Evolutionary conservation across 2,329 filamentous ascomycete genomes (phyloP), one percentile per base, ranked within the genome.

Genomic region (Lithohypha guttulata): DNA sequence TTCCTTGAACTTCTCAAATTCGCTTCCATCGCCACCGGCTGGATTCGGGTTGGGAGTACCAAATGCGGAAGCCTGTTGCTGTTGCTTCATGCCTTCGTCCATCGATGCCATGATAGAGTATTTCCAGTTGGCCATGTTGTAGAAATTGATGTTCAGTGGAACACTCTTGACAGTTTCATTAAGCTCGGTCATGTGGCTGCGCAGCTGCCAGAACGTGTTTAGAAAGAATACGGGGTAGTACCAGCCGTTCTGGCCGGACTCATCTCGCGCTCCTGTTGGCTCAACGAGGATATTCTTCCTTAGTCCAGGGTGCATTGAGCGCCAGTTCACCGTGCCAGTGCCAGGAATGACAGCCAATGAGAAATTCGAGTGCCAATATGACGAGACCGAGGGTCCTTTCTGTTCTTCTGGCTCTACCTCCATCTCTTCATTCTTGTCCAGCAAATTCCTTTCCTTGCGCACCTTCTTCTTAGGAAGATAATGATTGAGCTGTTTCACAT

Each of bases 131-230:
- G 75, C 72, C 53, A 93, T 65, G 59, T 91, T 91, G 61, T 79
- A 79, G 21, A 96, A 69, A 44, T 86, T 79, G 46, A 96, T 80
- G 45, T 85, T 83, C 46, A 96, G 66, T 2, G 87, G 85, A 18
- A 94, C 66, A 15, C 75, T 77, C 53, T 77, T 80, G 51, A 94
- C 83, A 0, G 91, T 96, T 11, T 84, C 81, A 59, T 98, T 98
- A 35, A 98, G 68, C 50, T 87, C 72, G 15, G 73, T 84, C 89
- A 96, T 96, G 53, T 96, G 85, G 47, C 73, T 79, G 57, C 75
- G 84, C 48, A 98, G 71, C 62, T 96, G 89, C 91, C 91, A 98
- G 63, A 98, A 98, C 3, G 82, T 93, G 64, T 98, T 98, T 56
- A 91, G 69, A 58, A 85, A 98, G 26, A 96, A 64, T 30, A 95